These are phyloP conservation scores for Ophiostoma perfectum DNA, from an alignment of 2,329 filamentous ascomycete genomes.

Conservation along the genomic window DNA sequence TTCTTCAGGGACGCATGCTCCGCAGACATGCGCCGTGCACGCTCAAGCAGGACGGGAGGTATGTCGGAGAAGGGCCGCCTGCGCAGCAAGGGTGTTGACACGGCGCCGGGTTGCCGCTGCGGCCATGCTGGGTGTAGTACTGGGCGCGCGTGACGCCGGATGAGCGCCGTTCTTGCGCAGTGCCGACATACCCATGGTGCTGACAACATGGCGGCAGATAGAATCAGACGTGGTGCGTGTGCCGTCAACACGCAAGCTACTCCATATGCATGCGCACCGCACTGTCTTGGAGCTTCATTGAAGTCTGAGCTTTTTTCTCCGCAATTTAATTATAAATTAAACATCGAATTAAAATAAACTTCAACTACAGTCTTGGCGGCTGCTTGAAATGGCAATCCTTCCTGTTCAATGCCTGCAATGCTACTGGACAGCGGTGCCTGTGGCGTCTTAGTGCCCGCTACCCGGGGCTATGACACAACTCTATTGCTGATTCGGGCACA, in stretches of 20 bases:
- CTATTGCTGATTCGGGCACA: too few relatives aligned
- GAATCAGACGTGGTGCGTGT: background rate
- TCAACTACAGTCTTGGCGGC: background rate
- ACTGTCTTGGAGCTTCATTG: background rate
- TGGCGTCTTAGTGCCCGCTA: background rate
- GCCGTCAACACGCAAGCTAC: background rate
- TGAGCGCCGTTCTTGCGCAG: constrained; percentile 39
- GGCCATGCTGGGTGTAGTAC: constrained; percentile 35
- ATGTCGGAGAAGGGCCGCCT: constrained; percentile 32
- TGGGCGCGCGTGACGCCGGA: constrained; percentile 30
- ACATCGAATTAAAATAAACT: background rate
- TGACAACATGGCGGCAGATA: constrained; percentile 33
- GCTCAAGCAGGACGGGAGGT: constrained; percentile 52
- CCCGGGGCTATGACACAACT: background rate
- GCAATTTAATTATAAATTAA: constrained; percentile 9
- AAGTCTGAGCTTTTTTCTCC: constrained; percentile 11
- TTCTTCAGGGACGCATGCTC: constrained; percentile 54
- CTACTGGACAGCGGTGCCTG: background rate
- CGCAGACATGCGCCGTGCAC: constrained; percentile 52
- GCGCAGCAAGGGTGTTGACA: constrained; percentile 37
- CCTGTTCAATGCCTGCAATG: constrained; percentile 13
- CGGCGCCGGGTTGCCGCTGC: background rate
- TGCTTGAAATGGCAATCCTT: constrained; percentile 18
- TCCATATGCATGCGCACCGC: background rate
- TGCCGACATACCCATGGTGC: constrained; percentile 50